Evolutionary conservation across 352 stramenopile genomes (phyloP).

Genomic region (Phytophthora foliorum): DNA sequence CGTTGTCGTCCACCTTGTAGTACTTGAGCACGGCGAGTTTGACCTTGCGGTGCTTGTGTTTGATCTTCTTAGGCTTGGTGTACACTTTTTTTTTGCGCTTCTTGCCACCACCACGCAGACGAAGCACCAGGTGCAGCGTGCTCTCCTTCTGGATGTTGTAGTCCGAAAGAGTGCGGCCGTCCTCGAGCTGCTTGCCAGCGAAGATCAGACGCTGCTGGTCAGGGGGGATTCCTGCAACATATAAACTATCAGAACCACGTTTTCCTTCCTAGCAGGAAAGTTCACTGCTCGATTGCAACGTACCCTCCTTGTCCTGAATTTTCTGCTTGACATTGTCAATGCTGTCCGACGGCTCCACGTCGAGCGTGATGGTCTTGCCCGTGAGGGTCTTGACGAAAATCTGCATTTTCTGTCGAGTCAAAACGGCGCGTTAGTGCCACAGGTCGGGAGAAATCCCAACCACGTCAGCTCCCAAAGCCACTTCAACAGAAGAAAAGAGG

Average conservation of each 20-base stretch:
- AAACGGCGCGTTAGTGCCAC: constrained; percentile 31
- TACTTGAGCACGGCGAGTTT: constrained; percentile 98
- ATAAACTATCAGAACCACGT: constrained; percentile 2
- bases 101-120: constrained; percentile 97
- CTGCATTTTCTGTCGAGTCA: constrained; percentile 87
- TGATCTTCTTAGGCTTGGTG: constrained; percentile 99
- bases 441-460: constrained; percentile 4
- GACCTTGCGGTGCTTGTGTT: constrained; percentile 97
- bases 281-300: constrained; percentile 7
- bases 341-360: constrained; percentile 99
- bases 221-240: constrained; percentile 94
- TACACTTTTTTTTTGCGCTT: constrained; percentile 99
- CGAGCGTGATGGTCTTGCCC: constrained; percentile 99
- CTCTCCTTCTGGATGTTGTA: constrained; percentile 98
- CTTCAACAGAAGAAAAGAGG: constrained; percentile 12
- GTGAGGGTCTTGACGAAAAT: constrained; percentile 97
- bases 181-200: constrained; percentile 99
- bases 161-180: constrained; percentile 94
- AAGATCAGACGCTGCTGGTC: constrained; percentile 99
- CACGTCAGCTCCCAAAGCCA: constrained; percentile 20
- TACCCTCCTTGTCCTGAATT: constrained; percentile 99
- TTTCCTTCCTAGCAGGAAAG: neutral
- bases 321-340: constrained; percentile 99
- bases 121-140: constrained; percentile 98
- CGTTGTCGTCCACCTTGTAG: constrained; percentile 97